phyloP scores from a whole-genome alignment of 441 rosid species.

The Brassica balearica region DNA sequence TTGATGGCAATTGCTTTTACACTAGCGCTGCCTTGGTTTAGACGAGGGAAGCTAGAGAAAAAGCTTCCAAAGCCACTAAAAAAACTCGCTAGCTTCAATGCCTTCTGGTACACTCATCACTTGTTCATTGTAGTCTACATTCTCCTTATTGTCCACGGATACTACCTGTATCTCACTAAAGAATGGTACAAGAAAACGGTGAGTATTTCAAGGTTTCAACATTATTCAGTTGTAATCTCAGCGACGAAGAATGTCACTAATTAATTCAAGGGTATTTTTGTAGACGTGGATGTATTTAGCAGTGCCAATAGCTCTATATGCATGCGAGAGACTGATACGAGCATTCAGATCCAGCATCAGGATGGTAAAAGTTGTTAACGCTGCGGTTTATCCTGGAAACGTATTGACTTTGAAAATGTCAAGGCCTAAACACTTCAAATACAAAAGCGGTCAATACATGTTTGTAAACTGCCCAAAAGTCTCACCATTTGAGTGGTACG shows the following conservation, averaged over 20 bases:
- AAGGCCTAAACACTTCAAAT: constrained; percentile 36
- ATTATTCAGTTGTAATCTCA: not conserved
- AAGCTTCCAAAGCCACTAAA: constrained; percentile 50
- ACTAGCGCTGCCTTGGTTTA: constrained; percentile 60
- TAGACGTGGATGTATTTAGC: constrained; percentile 82
- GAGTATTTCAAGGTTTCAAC: constrained; percentile 19
- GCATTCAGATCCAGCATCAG: constrained; percentile 63
- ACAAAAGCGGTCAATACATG: constrained; percentile 43
- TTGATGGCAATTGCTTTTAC: constrained; percentile 61
- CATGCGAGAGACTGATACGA: constrained; percentile 57
- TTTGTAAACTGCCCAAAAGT: constrained; percentile 42
- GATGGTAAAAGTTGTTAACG: constrained; percentile 56
- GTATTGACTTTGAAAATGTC: constrained; percentile 37
- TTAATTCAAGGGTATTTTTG: not conserved
- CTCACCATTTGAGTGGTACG: constrained; percentile 42
- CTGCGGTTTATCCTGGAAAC: constrained; percentile 44
- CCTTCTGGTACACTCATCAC: constrained; percentile 51
- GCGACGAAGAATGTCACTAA: not conserved
- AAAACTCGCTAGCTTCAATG: constrained; percentile 63
- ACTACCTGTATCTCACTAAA: constrained; percentile 52
- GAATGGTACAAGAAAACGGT: constrained; percentile 70
- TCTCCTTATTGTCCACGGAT: constrained; percentile 58
- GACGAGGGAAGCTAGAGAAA: constrained; percentile 50
- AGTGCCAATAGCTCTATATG: constrained; percentile 57
- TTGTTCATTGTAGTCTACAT: constrained; percentile 59